Percentiles rank a stretch among this genome's conserved stretches.
Evolutionary conservation across 257 asterid genomes (phyloP).

Genomic region (Lycium barbarum): DNA sequence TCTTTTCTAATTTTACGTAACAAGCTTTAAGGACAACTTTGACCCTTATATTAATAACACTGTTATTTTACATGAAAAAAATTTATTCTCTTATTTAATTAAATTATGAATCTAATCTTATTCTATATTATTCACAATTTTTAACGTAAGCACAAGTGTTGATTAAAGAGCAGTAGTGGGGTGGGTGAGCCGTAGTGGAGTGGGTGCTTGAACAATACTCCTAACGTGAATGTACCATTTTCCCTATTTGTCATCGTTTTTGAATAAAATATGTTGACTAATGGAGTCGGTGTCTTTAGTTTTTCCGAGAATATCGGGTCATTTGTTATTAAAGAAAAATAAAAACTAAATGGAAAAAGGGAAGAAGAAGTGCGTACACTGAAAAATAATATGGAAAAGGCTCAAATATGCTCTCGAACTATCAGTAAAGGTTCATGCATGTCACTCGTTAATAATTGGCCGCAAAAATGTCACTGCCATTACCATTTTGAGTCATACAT

Average conservation of each 20-base stretch:
- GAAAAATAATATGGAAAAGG: not conserved
- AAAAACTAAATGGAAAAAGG: too few species aligned
- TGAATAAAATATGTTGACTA: not conserved
- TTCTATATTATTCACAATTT: not conserved
- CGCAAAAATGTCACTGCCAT: too few species aligned
- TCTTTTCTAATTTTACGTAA: too few species aligned
- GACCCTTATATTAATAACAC: too few species aligned
- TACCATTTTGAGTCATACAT: too few species aligned
- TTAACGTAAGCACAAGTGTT: not conserved
- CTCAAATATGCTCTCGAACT: too few species aligned
- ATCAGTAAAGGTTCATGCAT: too few species aligned
- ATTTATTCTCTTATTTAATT: too few species aligned
- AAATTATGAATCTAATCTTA: too few species aligned
- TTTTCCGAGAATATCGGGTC: not conserved
- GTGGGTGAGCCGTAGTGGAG: not conserved
- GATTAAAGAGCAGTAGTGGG: not conserved
- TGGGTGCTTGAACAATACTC: not conserved
- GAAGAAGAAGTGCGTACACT: not conserved
- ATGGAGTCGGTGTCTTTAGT: not conserved
- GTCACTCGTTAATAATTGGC: too few species aligned
- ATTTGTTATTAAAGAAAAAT: not conserved
- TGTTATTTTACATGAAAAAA: too few species aligned
- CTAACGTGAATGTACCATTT: conserved; percentile 9
- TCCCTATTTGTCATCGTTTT: not conserved
- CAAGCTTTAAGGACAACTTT: too few species aligned